A percentile compares a stretch with the other conserved stretches of the same genome.
Conservation (phyloP, 2,329 filamentous ascomycete species). For the Diaporthe sp. region DNA sequence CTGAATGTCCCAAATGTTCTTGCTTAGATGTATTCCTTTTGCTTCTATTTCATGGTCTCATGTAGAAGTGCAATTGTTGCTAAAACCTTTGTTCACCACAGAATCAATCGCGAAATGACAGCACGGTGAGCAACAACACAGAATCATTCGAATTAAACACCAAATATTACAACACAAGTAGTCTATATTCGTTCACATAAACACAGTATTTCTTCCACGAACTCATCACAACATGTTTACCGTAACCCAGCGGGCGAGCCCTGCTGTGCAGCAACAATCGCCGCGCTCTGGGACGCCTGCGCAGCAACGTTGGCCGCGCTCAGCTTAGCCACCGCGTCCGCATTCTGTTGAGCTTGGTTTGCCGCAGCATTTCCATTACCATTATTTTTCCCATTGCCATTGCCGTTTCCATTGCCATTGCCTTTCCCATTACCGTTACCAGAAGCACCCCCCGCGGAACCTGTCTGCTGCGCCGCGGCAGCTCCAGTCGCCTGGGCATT, state of each 20-base stretch:
- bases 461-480: background rate
- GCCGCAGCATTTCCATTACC: background rate
- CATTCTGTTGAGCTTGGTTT: conserved; percentile 10
- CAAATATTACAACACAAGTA: background rate
- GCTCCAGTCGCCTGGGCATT: background rate
- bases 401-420: background rate
- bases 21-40: no score
- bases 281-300: conserved; percentile 23
- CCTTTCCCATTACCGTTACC: background rate
- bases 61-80: no score
- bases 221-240: background rate
- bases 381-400: background rate
- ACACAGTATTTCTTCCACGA: no score
- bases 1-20: no score
- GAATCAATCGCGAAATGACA: no score
- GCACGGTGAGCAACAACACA: no score
- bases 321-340: conserved; percentile 14
- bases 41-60: no score
- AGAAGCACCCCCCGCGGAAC: background rate
- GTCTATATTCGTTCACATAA: background rate
- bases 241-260: conserved; percentile 12
- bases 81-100: no score
- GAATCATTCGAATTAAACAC: background rate
- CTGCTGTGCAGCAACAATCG: conserved; percentile 20
- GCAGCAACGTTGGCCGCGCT: conserved; percentile 14